Evolutionary conservation across 1,284 basidiomycete species (phyloP).

Genomic region (Porogramme epimiltina): DNA sequence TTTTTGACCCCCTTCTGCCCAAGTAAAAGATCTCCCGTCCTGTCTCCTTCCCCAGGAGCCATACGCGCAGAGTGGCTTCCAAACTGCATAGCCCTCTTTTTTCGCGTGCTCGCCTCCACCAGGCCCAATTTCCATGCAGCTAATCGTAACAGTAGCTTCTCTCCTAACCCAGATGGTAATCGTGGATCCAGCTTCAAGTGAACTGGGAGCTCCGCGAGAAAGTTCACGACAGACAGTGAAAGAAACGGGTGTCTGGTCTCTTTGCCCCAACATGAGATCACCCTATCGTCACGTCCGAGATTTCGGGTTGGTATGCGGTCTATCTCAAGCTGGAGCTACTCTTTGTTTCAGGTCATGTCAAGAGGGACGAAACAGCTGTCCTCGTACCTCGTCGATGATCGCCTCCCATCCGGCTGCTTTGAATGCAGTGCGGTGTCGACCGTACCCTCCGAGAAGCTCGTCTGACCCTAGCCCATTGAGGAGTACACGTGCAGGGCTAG

Average conservation of each 20-base stretch:
- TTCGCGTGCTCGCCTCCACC: constrained; percentile 65
- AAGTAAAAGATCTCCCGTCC: constrained; percentile 50
- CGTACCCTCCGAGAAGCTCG: constrained; percentile 94
- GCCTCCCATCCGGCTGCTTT: constrained; percentile 66
- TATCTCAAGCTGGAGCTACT: constrained; percentile 86
- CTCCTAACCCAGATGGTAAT: constrained; percentile 71
- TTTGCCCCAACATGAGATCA: constrained; percentile 86
- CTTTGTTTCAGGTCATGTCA: not conserved
- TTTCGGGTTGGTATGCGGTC: constrained; percentile 89
- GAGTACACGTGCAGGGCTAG: constrained; percentile 79
- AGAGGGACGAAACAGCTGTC: not conserved
- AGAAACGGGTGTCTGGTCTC: constrained; percentile 93
- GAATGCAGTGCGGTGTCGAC: constrained; percentile 84
- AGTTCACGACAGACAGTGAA: constrained; percentile 75
- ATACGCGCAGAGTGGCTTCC: constrained; percentile 92
- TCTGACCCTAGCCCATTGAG: constrained; percentile 95
- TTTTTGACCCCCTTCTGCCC: no score
- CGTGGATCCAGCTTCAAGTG: constrained; percentile 81
- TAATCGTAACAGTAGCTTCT: constrained; percentile 84
- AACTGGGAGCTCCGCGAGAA: constrained; percentile 76
- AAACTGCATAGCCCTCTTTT: constrained; percentile 97
- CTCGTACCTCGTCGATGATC: constrained; percentile 79
- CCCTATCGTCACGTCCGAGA: constrained; percentile 90
- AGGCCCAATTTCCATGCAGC: constrained; percentile 73
- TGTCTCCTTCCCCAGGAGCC: constrained; percentile 57